Conservation (phyloP, 2,329 filamentous ascomycete genomes). For the Fusarium circinatum region DNA sequence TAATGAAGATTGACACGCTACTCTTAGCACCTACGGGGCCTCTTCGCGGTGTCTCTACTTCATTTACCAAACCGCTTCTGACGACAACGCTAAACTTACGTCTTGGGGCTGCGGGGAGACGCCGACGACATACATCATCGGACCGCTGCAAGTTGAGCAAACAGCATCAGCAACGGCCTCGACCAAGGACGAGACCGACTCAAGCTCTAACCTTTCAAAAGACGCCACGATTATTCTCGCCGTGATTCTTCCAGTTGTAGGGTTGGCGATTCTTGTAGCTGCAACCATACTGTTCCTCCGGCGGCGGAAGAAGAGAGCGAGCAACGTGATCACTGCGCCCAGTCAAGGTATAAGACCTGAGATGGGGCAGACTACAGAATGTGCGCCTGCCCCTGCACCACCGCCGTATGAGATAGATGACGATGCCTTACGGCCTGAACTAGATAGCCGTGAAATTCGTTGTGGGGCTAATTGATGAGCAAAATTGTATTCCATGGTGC, state of each 20-base stretch:
- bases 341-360: background rate
- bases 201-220: background rate
- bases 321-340: background rate
- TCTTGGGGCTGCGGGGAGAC: background rate
- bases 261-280: background rate
- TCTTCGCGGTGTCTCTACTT: background rate
- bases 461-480: background rate
- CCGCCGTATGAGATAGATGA: background rate
- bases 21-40: background rate
- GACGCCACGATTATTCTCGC: background rate
- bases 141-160: background rate
- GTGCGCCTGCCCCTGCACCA: accelerated
- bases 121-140: background rate
- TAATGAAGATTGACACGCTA: background rate
- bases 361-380: background rate
- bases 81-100: accelerated
- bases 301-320: background rate
- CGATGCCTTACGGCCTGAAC: background rate
- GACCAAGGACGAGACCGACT: accelerated
- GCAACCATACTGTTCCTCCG: background rate
- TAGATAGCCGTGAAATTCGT: background rate
- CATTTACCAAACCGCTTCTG: background rate
- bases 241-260: background rate
- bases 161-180: background rate
- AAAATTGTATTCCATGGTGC: background rate